Evolutionary conservation across 805 yeast genomes (phyloP), one percentile per base, ranked within the genome.

Genomic region (Jamesozyma jinghongensis): DNA sequence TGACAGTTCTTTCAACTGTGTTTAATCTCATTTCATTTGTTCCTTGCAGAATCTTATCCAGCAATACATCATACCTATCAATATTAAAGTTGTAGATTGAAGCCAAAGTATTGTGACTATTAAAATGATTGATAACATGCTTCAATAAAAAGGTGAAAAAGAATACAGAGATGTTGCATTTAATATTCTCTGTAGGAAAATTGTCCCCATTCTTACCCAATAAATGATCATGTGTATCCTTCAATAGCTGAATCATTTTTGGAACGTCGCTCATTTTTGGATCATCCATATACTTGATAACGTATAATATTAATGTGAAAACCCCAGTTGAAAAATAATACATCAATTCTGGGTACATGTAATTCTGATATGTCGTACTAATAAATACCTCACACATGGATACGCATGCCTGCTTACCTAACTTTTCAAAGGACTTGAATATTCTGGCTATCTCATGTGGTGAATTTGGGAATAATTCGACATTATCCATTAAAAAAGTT

Each of bases 111-210:
- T 34, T 36, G 10, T 22, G 28, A 4, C 41, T 28, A 11, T 52
- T 45, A 35, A 42, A 50, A 16, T 41, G 39, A 12, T 42, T 39
- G 1, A 50, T 37, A 2, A 47, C 38, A 31, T 49, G 41, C 19
- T 45, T 41, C 40, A 57, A 39, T 3, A 57, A 37, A 26, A 48
- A 51, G 2, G 60, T 50, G 42, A 44, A 54, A 31, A 56, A 41
- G 31, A 51, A 53, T 7, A 54, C 39, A 3, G 54, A 41, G 5
- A 46, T 48, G 25, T 53, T 54, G 55, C 57, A 56, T 37, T 57
- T 56, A 17, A 53, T 46, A 39, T 51, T 53, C 20, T 48, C 52
- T 19, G 47, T 35, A 16, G 46, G 42, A 17, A 50, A 36, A 13
- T 32, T 37, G 34, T 49, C 45, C 13, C 40, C 36, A 34, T 49